phyloP scores from a whole-genome alignment of 148 eudicot genomes.

The Amaranthus hypochondriacus region DNA sequence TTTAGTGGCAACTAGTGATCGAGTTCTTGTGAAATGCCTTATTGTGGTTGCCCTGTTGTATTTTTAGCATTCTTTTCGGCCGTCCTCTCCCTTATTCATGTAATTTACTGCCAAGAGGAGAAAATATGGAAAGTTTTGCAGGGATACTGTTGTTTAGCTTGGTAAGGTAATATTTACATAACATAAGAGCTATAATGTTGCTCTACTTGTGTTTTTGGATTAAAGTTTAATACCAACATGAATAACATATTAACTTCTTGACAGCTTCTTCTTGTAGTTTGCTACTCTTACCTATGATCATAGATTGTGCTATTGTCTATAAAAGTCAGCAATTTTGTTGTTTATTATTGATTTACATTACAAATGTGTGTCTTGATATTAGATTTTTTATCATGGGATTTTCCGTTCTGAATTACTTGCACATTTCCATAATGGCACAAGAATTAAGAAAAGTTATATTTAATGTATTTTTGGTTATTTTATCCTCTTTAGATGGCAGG shows the following conservation, averaged over 20 bases:
- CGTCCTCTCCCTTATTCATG: constrained; percentile 28
- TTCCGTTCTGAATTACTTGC: no score
- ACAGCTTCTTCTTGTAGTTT: constrained; percentile 12
- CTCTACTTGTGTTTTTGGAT: constrained; percentile 30
- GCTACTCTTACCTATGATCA: background rate
- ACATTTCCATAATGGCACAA: no score
- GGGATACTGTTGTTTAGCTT: constrained; percentile 42
- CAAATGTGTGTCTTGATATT: no score
- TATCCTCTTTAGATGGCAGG: no score
- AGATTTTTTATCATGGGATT: no score
- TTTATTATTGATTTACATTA: no score
- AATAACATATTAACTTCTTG: constrained; percentile 28
- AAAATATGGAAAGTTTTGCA: constrained; percentile 35
- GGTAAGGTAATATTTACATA: constrained; percentile 35
- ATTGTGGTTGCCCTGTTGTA: constrained; percentile 35
- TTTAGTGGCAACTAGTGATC: constrained; percentile 20
- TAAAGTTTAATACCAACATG: constrained; percentile 23
- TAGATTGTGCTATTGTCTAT: background rate
- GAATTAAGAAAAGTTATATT: no score
- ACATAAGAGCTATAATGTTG: constrained; percentile 39
- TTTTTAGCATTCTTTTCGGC: constrained; percentile 33
- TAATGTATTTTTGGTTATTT: no score
- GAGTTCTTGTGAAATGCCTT: constrained; percentile 19
- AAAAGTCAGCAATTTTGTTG: no score
- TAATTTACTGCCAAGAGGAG: constrained; percentile 38